A percentile compares a stretch with the other conserved stretches of the same genome.
Evolutionary conservation across 805 yeast species (phyloP).

Genomic region (Jamesozyma spencerorum): DNA sequence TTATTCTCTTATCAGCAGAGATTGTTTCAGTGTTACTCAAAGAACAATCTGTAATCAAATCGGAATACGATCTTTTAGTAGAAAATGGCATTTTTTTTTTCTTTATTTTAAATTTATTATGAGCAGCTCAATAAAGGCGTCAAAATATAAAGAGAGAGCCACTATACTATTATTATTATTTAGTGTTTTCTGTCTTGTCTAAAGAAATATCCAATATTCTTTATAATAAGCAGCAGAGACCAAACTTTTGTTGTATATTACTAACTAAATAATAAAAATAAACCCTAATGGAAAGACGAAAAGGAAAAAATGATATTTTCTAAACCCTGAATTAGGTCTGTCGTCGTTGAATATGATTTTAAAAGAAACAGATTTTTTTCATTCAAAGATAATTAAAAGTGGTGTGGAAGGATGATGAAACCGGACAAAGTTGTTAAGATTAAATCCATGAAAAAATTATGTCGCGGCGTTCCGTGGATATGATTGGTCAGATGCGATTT

Average conservation of each 20-base stretch:
- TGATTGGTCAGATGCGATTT: conserved; percentile 18
- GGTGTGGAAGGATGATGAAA: conserved; percentile 2
- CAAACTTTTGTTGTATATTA: not conserved
- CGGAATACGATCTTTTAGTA: conserved; percentile 16
- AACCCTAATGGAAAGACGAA: not conserved
- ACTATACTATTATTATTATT: not conserved
- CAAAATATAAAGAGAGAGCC: conserved; percentile 9
- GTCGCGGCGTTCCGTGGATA: conserved; percentile 3
- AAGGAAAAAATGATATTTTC: not conserved
- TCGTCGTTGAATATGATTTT: not conserved
- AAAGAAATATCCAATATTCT: too few relatives aligned
- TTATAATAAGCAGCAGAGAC: too few relatives aligned
- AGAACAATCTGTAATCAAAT: conserved; percentile 1
- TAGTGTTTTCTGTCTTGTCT: not conserved
- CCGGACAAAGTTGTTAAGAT: conserved; percentile 5
- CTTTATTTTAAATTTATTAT: conserved; percentile 6
- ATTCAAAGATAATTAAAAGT: conserved; percentile 3
- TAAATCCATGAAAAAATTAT: conserved; percentile 10
- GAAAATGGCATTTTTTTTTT: conserved; percentile 14
- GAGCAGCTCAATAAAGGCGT: conserved; percentile 28
- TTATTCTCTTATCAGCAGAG: not conserved
- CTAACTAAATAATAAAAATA: not conserved
- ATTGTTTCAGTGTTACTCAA: not conserved
- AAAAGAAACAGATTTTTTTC: not conserved
- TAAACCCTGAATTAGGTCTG: conserved; percentile 1